Evolutionary conservation across 371 early-diverging fungal genomes (phyloP).

Genomic region (Choanephora cucurbitarum): DNA sequence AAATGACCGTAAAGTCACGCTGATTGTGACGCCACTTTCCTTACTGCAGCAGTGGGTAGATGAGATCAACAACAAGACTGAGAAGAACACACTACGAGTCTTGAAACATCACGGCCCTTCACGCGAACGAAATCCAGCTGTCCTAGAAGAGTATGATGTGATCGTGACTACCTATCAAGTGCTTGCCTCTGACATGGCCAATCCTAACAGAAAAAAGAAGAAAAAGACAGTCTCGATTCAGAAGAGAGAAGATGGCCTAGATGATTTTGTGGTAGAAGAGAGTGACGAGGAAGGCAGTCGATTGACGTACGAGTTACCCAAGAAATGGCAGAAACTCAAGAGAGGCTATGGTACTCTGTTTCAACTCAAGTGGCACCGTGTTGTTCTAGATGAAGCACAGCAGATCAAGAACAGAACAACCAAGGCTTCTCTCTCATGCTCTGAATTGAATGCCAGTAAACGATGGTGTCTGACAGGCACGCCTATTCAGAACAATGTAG

Average conservation of each 20-base stretch:
- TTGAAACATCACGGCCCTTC: slow-evolving; percentile 63
- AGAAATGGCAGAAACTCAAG: slow-evolving; percentile 1
- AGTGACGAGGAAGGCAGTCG: slow-evolving; percentile 2
- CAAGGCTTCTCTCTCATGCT: slow-evolving; percentile 62
- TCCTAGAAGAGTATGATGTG: slow-evolving; percentile 63
- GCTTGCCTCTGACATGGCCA: slow-evolving; percentile 54
- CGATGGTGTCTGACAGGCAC: slow-evolving; percentile 92
- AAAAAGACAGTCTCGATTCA: slow-evolving; percentile 13
- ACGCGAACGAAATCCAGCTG: slow-evolving; percentile 34
- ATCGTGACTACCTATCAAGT: slow-evolving; percentile 75
- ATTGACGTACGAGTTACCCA: background rate
- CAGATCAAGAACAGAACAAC: slow-evolving; percentile 80
- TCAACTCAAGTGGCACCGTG: slow-evolving; percentile 50
- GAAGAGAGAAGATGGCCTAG: slow-evolving; percentile 8
- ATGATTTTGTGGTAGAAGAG: slow-evolving; percentile 6
- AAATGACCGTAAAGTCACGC: slow-evolving; percentile 44
- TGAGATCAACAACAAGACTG: slow-evolving; percentile 60
- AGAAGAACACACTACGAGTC: slow-evolving; percentile 46
- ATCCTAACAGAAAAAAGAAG: background rate
- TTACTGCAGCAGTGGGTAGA: slow-evolving; percentile 72
- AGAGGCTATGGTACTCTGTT: slow-evolving; percentile 47
- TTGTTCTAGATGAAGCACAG: slow-evolving; percentile 88
- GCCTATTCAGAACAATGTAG: slow-evolving; percentile 81
- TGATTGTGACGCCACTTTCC: slow-evolving; percentile 69
- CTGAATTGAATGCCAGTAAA: slow-evolving; percentile 56